phyloP scores from a whole-genome alignment of 305 asterid genomes.

The Rubia tinctorum region DNA sequence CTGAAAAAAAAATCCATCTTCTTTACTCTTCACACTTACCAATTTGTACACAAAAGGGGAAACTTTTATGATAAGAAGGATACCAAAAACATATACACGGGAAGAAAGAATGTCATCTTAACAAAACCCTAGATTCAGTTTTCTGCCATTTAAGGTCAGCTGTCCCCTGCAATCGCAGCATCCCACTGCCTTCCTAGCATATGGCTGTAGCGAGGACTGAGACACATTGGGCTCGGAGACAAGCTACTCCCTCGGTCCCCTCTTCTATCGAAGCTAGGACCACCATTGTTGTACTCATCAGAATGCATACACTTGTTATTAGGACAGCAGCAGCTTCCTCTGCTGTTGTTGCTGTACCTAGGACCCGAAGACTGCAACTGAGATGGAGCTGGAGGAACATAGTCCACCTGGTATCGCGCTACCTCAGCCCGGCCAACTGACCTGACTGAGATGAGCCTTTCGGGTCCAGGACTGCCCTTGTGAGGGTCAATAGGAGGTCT shows the following conservation, averaged over 20 bases:
- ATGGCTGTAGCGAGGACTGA: constrained; percentile 34
- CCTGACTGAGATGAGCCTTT: constrained; percentile 44
- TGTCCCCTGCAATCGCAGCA: constrained; percentile 22
- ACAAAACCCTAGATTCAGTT: neutral
- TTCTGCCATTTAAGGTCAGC: constrained; percentile 17
- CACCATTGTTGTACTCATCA: constrained; percentile 26
- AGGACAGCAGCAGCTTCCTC: constrained; percentile 31
- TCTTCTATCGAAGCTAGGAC: constrained; percentile 29
- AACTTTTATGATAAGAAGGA: neutral
- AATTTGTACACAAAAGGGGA: neutral
- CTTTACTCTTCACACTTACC: neutral
- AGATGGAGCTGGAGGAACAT: constrained; percentile 26
- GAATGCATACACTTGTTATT: constrained; percentile 26
- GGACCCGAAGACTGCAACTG: constrained; percentile 20
- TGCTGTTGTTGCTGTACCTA: constrained; percentile 27
- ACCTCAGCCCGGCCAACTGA: constrained; percentile 54
- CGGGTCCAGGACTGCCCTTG: constrained; percentile 29
- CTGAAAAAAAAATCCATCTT: neutral
- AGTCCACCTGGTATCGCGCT: constrained; percentile 46
- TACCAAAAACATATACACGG: neutral
- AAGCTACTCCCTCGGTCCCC: constrained; percentile 33
- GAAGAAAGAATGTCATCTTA: too few species aligned
- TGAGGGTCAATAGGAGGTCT: constrained; percentile 37
- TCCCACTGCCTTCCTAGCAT: constrained; percentile 29
- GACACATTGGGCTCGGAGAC: constrained; percentile 33